Evolutionary conservation across 2,329 filamentous ascomycete genomes (phyloP), one percentile per base, ranked within the genome.

Genomic region (Xylaria sp.): DNA sequence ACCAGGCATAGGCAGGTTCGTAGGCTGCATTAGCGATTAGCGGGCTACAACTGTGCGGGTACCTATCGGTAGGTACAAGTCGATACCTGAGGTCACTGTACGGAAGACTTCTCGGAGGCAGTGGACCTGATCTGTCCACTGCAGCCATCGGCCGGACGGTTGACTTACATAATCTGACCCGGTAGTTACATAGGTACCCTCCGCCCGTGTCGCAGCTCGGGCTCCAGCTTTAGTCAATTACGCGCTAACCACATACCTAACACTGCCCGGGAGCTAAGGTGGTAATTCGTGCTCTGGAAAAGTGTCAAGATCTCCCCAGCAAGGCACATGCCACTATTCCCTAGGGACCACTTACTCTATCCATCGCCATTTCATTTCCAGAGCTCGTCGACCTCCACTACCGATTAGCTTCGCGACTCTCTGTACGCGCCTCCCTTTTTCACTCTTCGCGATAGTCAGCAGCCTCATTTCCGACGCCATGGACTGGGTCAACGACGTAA

Each of bases 241-340:
- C 46, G 50, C 37, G 37, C 11, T 42, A 42, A 42, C 37, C 18
- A 19, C 47, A 49, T 35, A 57, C 47, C 37, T 42, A 30, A 30
- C 23, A 30, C 23, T 30, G 23, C 23, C 23, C 23, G 23, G 23
- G 23, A 30, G 23, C 23, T 30, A 30, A 30, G 37, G 9, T 42
- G 8, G 37, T 42, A 51, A 39, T 63, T 39, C 34, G 23, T n/a
- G 13, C 59, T 57, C 39, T 63, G 68, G 66, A 69, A 71, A 70
- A 70, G 66, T 71, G 69, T 71, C 69, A 71, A 69, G 67, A 70
- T 70, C 68, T 46, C 42, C 42, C 42, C 62, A 59, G 52, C 42
- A 23, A 61, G 59, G 52, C 49, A 63, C 58, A 62, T 57, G 54
- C 48, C 51, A 48, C 51, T 35, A 30, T 7, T 16, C 16, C 16